These are phyloP conservation scores for Vicia villosa DNA, from an alignment of 306 rosid genomes.

Conservation along the genomic window DNA sequence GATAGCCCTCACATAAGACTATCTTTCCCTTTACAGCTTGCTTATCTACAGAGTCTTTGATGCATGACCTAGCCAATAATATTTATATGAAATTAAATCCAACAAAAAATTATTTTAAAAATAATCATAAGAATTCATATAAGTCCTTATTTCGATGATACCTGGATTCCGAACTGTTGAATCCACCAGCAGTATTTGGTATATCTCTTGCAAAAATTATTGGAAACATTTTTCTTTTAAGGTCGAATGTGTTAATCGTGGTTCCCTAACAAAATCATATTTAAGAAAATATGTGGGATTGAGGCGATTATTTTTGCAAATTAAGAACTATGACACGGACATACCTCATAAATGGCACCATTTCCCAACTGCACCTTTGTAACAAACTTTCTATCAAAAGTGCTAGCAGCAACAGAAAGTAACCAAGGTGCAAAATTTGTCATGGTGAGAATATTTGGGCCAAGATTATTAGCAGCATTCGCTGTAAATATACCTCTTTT, in stretches of 20 bases:
- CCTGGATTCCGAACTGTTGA: conserved; percentile 31
- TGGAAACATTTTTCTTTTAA: conserved; percentile 34
- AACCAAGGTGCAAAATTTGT: conserved; percentile 50
- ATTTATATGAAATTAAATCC: background rate
- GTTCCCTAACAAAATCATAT: too few relatives aligned
- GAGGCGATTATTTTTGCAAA: too few relatives aligned
- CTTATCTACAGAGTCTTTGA: conserved; percentile 4
- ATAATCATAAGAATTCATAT: background rate
- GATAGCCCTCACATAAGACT: conserved; percentile 41
- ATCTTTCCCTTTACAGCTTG: conserved; percentile 49
- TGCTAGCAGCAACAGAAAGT: conserved; percentile 62
- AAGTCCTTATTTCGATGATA: background rate
- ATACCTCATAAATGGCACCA: conserved; percentile 40
- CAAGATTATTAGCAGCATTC: conserved; percentile 42
- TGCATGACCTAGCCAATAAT: conserved; percentile 30
- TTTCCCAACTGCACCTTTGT: conserved; percentile 49
- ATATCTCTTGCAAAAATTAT: conserved; percentile 49
- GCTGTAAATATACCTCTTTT: conserved; percentile 51
- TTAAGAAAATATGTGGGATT: too few relatives aligned
- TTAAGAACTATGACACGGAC: too few relatives aligned
- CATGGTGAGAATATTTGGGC: conserved; percentile 31
- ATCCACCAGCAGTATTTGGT: conserved; percentile 36
- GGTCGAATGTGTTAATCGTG: conserved; percentile 49
- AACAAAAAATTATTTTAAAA: background rate
- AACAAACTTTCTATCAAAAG: conserved; percentile 44